These are phyloP conservation scores for Metschnikowia cubensis DNA, from an alignment of 805 yeast species.

Conservation along the genomic window DNA sequence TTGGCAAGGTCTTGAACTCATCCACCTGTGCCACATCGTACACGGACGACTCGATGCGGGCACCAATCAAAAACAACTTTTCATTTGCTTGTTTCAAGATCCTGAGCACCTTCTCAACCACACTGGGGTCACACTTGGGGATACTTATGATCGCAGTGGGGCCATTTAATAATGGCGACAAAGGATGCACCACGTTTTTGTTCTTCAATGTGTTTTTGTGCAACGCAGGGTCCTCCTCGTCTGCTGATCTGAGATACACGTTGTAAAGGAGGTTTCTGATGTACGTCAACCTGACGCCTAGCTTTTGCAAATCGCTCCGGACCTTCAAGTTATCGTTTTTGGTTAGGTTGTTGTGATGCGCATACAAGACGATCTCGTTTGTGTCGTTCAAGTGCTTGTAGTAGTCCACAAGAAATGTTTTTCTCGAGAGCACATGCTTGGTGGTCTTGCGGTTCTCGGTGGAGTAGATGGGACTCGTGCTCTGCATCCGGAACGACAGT, in stretches of 20 bases:
- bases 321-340: slow-evolving; percentile 63
- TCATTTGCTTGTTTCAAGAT: slow-evolving; percentile 62
- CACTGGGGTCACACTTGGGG: slow-evolving; percentile 64
- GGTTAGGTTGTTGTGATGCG: slow-evolving; percentile 79
- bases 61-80: slow-evolving; percentile 79
- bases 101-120: slow-evolving; percentile 59
- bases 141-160: slow-evolving; percentile 81
- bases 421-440: slow-evolving; percentile 69
- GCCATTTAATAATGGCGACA: slow-evolving; percentile 67
- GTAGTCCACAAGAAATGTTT: slow-evolving; percentile 78
- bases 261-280: slow-evolving; percentile 67
- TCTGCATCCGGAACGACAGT: neutral
- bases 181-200: slow-evolving; percentile 55
- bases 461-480: slow-evolving; percentile 3
- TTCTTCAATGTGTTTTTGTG: slow-evolving; percentile 45
- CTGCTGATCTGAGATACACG: slow-evolving; percentile 70
- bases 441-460: slow-evolving; percentile 40
- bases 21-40: slow-evolving; percentile 51
- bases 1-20: slow-evolving; percentile 69
- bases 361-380: slow-evolving; percentile 67
- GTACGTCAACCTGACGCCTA: slow-evolving; percentile 69
- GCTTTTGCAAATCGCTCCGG: slow-evolving; percentile 55
- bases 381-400: slow-evolving; percentile 68
- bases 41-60: slow-evolving; percentile 63
- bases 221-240: slow-evolving; percentile 71